phyloP scores from a whole-genome alignment of 495 filamentous ascomycete species.

The Geopyxis carbonaria region DNA sequence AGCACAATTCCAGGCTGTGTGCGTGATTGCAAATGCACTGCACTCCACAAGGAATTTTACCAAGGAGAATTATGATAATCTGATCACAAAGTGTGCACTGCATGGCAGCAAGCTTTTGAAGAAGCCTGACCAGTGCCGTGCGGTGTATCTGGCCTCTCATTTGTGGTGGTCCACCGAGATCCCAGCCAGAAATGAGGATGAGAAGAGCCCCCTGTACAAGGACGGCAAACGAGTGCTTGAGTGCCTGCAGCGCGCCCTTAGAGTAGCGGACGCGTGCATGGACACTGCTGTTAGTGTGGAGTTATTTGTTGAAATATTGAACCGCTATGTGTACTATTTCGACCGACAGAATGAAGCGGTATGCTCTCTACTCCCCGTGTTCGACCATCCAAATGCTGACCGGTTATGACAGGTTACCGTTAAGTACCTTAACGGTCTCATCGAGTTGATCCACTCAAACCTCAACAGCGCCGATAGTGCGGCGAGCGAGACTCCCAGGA shows the following conservation, averaged over 20 bases:
- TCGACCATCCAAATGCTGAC: background rate
- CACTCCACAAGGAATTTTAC: constrained; percentile 74
- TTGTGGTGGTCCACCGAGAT: constrained; percentile 96
- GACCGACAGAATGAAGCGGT: constrained; percentile 97
- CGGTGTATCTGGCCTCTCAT: constrained; percentile 89
- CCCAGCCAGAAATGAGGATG: constrained; percentile 63
- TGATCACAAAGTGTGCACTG: constrained; percentile 92
- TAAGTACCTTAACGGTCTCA: constrained; percentile 94
- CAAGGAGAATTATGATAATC: constrained; percentile 93
- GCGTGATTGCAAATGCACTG: constrained; percentile 75
- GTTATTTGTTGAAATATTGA: constrained; percentile 93
- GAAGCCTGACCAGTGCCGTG: constrained; percentile 94
- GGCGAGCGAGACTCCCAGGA: constrained; percentile 64
- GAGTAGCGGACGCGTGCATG: constrained; percentile 97
- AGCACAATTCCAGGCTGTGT: constrained; percentile 94
- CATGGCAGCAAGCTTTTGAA: constrained; percentile 95
- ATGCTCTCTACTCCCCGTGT: constrained; percentile 24
- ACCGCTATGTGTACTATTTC: constrained; percentile 97
- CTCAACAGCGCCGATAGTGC: constrained; percentile 61
- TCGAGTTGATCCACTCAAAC: constrained; percentile 95
- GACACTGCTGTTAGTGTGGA: constrained; percentile 96
- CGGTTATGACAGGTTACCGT: constrained; percentile 53
- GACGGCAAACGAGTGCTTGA: constrained; percentile 94
- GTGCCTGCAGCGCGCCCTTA: constrained; percentile 84
- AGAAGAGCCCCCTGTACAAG: constrained; percentile 58